These are phyloP conservation scores for Geotrichum ghanense DNA, from an alignment of 805 yeast species.

Conservation along the genomic window DNA sequence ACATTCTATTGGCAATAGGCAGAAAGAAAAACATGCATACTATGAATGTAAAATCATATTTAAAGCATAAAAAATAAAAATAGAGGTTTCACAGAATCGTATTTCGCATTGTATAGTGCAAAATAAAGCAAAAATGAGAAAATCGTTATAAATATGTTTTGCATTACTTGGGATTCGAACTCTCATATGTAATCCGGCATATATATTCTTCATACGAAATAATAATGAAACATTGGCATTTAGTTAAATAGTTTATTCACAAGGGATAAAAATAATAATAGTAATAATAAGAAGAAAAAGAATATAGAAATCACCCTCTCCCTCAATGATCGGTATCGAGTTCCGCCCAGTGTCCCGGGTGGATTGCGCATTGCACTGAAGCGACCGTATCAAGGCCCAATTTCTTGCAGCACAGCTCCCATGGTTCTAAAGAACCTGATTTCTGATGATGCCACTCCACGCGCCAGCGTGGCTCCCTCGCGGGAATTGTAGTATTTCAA, in stretches of 20 bases:
- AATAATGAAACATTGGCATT: neutral
- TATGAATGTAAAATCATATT: too few species aligned
- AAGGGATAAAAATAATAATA: neutral
- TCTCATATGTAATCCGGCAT: neutral
- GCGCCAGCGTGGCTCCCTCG: constrained; percentile 14
- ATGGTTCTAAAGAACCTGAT: constrained; percentile 8
- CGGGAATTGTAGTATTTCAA: constrained; percentile 9
- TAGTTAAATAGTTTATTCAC: too few species aligned
- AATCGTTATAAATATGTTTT: neutral
- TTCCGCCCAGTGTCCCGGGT: constrained; percentile 9
- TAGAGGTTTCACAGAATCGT: too few species aligned
- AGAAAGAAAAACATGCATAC: too few species aligned
- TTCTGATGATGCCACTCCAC: constrained; percentile 17
- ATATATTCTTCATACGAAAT: neutral
- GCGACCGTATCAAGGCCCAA: constrained; percentile 11
- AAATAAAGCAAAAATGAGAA: neutral
- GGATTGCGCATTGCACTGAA: constrained; percentile 19
- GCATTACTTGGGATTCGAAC: neutral
- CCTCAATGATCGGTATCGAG: constrained; percentile 17
- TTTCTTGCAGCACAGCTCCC: constrained; percentile 17
- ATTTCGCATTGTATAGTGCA: neutral
- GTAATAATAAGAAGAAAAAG: neutral
- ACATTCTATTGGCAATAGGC: too few species aligned
- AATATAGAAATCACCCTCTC: constrained; percentile 1
- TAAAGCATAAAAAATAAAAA: neutral